A percentile compares a stretch with the other conserved stretches of the same genome.
These are phyloP conservation scores for Herpotrichia juniperi DNA, from an alignment of 2,329 filamentous ascomycete species.

Conservation along the genomic window DNA sequence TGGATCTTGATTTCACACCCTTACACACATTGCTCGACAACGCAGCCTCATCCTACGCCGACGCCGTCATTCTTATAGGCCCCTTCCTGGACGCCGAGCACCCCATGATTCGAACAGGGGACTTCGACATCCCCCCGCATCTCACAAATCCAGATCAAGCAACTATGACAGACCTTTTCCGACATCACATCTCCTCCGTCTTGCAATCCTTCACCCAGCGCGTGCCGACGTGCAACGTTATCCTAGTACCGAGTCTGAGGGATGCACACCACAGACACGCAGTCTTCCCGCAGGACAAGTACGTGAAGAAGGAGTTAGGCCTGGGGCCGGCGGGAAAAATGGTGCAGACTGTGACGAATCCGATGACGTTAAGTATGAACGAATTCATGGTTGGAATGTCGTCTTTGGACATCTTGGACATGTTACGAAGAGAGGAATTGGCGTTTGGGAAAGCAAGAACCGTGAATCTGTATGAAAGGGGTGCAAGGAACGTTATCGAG, in stretches of 20 bases:
- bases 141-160: constrained; percentile 68
- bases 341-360: constrained; percentile 82
- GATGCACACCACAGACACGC: constrained; percentile 83
- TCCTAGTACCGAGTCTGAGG: constrained; percentile 82
- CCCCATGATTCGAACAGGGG: constrained; percentile 73
- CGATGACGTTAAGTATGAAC: constrained; percentile 87
- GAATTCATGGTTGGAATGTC: constrained; percentile 83
- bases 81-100: constrained; percentile 94
- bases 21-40: constrained; percentile 80
- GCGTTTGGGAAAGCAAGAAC: constrained; percentile 61
- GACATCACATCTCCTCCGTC: constrained; percentile 75
- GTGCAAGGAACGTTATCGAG: constrained; percentile 80
- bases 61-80: constrained; percentile 79
- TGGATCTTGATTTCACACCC: constrained; percentile 89
- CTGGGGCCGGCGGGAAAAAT: constrained; percentile 68
- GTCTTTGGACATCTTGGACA: constrained; percentile 82
- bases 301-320: constrained; percentile 73
- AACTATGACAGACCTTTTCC: constrained; percentile 83
- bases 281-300: constrained; percentile 80
- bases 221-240: constrained; percentile 79
- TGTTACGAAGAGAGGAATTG: constrained; percentile 78
- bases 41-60: constrained; percentile 75
- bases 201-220: constrained; percentile 72
- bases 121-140: constrained; percentile 50
- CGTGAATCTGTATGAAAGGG: constrained; percentile 69